Conservation (phyloP, 2,329 filamentous ascomycete species). For the Colletotrichum sp. region DNA sequence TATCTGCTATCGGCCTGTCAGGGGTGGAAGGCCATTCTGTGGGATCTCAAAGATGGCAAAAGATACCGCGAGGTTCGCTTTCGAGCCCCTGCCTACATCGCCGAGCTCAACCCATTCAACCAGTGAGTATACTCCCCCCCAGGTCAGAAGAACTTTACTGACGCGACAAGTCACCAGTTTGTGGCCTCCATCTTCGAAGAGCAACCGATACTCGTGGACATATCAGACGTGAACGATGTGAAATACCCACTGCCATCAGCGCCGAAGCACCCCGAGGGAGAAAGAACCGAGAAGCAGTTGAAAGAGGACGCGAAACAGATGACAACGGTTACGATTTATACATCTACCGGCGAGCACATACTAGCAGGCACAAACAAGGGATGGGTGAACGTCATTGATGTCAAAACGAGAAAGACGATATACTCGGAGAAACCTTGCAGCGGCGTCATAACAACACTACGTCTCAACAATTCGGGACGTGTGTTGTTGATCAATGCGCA, state of each 20-base stretch:
- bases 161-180: conserved; percentile 64
- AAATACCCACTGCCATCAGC: conserved; percentile 83
- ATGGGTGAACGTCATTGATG: conserved; percentile 94
- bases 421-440: conserved; percentile 89
- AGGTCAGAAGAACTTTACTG: background rate
- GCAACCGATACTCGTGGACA: conserved; percentile 85
- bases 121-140: conserved; percentile 60
- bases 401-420: conserved; percentile 79
- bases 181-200: conserved; percentile 95
- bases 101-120: conserved; percentile 90
- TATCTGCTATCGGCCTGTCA: conserved; percentile 93
- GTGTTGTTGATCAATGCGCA: conserved; percentile 92
- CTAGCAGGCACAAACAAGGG: conserved; percentile 94
- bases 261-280: conserved; percentile 76
- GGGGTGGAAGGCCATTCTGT: conserved; percentile 95
- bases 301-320: conserved; percentile 94
- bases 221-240: conserved; percentile 70
- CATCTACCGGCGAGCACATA: conserved; percentile 83
- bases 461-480: conserved; percentile 82
- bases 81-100: conserved; percentile 92
- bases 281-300: conserved; percentile 82
- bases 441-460: conserved; percentile 86
- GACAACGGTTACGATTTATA: conserved; percentile 92
- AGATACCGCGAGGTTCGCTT: conserved; percentile 87
- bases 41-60: conserved; percentile 79